Evolutionary conservation across 2,329 filamentous ascomycete genomes (phyloP).

Genomic region (Calonectria hongkongensis): DNA sequence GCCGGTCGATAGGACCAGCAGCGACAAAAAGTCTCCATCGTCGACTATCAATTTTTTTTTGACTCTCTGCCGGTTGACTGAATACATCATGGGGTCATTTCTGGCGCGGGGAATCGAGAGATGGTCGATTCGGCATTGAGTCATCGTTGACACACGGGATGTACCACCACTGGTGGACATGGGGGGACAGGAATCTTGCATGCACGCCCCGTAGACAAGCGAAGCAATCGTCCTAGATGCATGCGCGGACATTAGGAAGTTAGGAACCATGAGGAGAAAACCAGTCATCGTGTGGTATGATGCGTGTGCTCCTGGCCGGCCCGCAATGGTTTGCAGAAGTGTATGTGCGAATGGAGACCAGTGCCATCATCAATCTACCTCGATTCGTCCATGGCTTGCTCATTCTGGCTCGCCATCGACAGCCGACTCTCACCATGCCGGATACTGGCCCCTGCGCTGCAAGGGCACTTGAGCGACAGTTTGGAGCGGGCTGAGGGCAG

Average conservation of each 20-base stretch:
- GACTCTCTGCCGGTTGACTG: conserved; percentile 35
- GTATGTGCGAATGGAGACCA: conserved; percentile 11
- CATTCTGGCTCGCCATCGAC: conserved; percentile 25
- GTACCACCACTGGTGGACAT: conserved; percentile 12
- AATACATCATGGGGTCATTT: conserved; percentile 49
- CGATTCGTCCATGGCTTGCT: conserved; percentile 38
- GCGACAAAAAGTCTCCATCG: conserved; percentile 18
- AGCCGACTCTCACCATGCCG: conserved; percentile 12
- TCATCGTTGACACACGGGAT: conserved; percentile 46
- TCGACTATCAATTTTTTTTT: conserved; percentile 11
- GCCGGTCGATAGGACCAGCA: conserved; percentile 11
- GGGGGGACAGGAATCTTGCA: conserved; percentile 14
- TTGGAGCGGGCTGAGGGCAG: conserved; percentile 40
- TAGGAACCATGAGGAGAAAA: conserved; percentile 22
- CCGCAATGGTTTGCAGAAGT: conserved; percentile 47
- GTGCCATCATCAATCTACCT: not conserved
- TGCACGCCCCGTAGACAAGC: conserved; percentile 30
- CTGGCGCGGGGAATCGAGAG: conserved; percentile 21
- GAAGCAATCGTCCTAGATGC: conserved; percentile 41
- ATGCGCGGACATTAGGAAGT: conserved; percentile 30
- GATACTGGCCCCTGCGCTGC: conserved; percentile 34
- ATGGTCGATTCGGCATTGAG: conserved; percentile 51
- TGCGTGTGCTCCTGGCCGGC: conserved; percentile 45
- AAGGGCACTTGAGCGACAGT: conserved; percentile 36
- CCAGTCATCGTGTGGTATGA: conserved; percentile 26